A percentile compares a stretch with the other conserved stretches of the same genome.
These are phyloP conservation scores for Xanthoconium separans DNA, from an alignment of 1,284 basidiomycete genomes.

Conservation along the genomic window DNA sequence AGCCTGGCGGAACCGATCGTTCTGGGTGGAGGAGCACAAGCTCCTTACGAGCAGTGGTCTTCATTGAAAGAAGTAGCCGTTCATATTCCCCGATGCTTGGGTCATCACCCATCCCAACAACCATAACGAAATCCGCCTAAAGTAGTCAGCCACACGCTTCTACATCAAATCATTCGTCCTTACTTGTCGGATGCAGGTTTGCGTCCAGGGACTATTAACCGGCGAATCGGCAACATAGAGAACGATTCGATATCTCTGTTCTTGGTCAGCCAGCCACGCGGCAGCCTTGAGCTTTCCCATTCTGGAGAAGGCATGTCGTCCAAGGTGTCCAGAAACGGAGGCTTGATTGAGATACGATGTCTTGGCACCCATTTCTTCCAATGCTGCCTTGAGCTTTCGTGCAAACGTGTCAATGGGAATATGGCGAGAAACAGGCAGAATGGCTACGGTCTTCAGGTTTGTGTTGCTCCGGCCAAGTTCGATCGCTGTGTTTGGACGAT, in stretches of 20 bases:
- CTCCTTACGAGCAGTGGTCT: slow-evolving; percentile 97
- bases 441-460: slow-evolving; percentile 92
- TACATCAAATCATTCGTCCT: slow-evolving; percentile 18
- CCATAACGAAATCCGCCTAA: slow-evolving; percentile 93
- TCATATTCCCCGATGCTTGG: slow-evolving; percentile 91
- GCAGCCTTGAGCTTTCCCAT: slow-evolving; percentile 95
- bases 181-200: slow-evolving; percentile 92
- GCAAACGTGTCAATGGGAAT: slow-evolving; percentile 89
- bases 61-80: slow-evolving; percentile 87
- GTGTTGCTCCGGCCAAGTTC: slow-evolving; percentile 78
- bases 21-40: slow-evolving; percentile 93
- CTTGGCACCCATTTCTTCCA: slow-evolving; percentile 86
- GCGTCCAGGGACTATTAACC: slow-evolving; percentile 93
- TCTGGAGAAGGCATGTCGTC: slow-evolving; percentile 88
- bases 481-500: slow-evolving; percentile 45
- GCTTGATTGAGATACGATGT: slow-evolving; percentile 91
- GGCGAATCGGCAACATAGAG: slow-evolving; percentile 94
- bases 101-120: slow-evolving; percentile 95
- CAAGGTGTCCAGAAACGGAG: slow-evolving; percentile 86
- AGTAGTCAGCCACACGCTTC: slow-evolving; percentile 7
- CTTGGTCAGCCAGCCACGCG: slow-evolving; percentile 93
- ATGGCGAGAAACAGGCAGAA: slow-evolving; percentile 78
- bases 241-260: slow-evolving; percentile 88
- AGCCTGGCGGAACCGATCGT: slow-evolving; percentile 85
- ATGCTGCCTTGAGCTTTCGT: slow-evolving; percentile 80